Percentiles rank a stretch among this genome's conserved stretches.
Evolutionary conservation across 176 grass and related monocot genomes (phyloP).

Genomic region (Paspalum vaginatum): DNA sequence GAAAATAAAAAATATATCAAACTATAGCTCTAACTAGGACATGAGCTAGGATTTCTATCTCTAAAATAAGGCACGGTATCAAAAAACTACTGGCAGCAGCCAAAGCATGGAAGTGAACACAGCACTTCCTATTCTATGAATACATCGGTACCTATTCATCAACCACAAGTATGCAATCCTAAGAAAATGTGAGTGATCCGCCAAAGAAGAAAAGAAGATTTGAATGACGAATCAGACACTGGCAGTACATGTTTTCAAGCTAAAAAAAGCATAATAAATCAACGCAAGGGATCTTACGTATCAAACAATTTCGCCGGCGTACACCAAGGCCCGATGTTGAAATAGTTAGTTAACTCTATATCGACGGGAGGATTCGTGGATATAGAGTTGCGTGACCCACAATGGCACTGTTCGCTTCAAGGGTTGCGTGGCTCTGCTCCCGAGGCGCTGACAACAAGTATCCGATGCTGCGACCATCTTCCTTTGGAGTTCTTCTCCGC

Average conservation of each 20-base stretch:
- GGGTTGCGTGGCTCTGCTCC: too few relatives aligned
- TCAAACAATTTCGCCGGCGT: constrained; percentile 88
- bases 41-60: neutral
- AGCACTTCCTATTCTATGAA: neutral
- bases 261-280: neutral
- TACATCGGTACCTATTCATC: neutral
- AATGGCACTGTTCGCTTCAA: too few relatives aligned
- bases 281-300: constrained; percentile 62
- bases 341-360: too few relatives aligned
- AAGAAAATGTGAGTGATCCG: neutral
- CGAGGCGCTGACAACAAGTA: too few relatives aligned
- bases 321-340: constrained; percentile 98
- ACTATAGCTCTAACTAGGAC: neutral
- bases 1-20: neutral
- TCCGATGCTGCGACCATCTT: too few relatives aligned
- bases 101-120: neutral
- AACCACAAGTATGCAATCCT: neutral
- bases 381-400: too few relatives aligned
- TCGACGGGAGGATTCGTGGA: too few relatives aligned
- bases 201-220: neutral
- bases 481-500: too few relatives aligned
- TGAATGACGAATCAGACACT: neutral
- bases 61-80: neutral
- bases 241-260: constrained; percentile 13
- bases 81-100: neutral